These are phyloP conservation scores for Torulaspora quercuum DNA, from an alignment of 805 yeast genomes.

Conservation along the genomic window DNA sequence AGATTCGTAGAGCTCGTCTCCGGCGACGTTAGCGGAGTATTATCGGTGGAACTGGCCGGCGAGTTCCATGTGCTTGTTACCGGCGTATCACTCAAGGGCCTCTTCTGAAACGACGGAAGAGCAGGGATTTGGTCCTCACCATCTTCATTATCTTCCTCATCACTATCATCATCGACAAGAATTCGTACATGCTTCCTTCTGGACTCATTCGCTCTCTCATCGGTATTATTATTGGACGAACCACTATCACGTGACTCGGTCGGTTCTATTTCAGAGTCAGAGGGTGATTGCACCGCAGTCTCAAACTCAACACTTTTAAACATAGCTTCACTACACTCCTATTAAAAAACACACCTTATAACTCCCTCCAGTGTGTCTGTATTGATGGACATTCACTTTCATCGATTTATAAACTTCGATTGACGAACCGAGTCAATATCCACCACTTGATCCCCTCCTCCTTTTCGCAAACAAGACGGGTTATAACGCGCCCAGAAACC, in stretches of 20 bases:
- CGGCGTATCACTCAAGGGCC: conserved; percentile 77
- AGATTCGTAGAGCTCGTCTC: conserved; percentile 24
- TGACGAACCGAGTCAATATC: no score
- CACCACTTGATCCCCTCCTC: no score
- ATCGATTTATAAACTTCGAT: no score
- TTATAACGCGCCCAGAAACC: no score
- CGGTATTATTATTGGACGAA: not conserved
- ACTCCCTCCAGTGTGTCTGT: no score
- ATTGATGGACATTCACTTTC: no score
- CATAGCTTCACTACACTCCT: conserved; percentile 18
- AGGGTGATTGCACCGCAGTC: conserved; percentile 19
- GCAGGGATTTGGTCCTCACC: conserved; percentile 1
- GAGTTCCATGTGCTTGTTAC: conserved; percentile 54
- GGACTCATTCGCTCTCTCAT: conserved; percentile 2
- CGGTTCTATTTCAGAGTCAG: conserved; percentile 27
- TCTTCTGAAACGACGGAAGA: conserved; percentile 58
- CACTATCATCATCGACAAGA: conserved; percentile 9
- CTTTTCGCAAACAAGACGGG: no score
- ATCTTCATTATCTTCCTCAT: conserved; percentile 4
- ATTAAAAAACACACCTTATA: no score
- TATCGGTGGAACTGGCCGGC: conserved; percentile 42
- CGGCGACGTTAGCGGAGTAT: conserved; percentile 34
- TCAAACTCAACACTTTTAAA: conserved; percentile 24
- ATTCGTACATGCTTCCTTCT: conserved; percentile 21
- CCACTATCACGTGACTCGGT: conserved; percentile 13